Base-by-base conservation (phyloP, 345 rosid genomes). In the Turnera subulata region DNA sequence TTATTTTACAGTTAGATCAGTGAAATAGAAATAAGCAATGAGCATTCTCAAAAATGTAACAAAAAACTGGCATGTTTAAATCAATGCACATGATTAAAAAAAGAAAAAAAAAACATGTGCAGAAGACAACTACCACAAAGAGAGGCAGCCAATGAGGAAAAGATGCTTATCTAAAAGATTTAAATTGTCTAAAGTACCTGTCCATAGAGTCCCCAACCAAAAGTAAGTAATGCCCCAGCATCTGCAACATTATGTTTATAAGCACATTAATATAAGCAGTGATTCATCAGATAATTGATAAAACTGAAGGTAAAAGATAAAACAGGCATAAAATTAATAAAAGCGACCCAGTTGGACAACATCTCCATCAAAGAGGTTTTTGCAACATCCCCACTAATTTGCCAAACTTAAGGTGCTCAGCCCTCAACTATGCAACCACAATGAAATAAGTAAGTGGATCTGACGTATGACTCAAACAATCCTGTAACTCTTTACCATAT, bases 181-280 rank as follows among this genome's bases (percentile, higher is more conserved):
- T n/a, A n/a, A n/a, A n/a, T n/a, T n/a, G 52, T 22, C 26, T 35
- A 65, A 13, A 49, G 21, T 68, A 90, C 99, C 99, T 94, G 99
- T 75, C 99, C 97, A 59, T 94, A 90, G 65, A 88, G 95, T 61
- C 99, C 97, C 99, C 99, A 94, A 37, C 99, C 99, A 73, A 94
- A 94, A n/a, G 96, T 77, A 55, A 94, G 89, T 11, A 94, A 63
- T 12, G 91, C 96, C 47, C 99, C 99, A 63, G 96, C 88, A 84
- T 94, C 99, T 93, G 85, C 49, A 29, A 18, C 26, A 24, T 42
- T 13, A 13, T 0, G 2, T 29, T 4, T 4, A 29, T 29, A 29
- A 29, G 35, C 35, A 29, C 35, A 29, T 29, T 8, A 29, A 29
- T 29, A 8, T 29, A 29, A 4, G 35, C 35, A 29, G 35, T 8